Conservation (phyloP, 768 basidiomycete genomes). For the Stropharia rugosoannulata region DNA sequence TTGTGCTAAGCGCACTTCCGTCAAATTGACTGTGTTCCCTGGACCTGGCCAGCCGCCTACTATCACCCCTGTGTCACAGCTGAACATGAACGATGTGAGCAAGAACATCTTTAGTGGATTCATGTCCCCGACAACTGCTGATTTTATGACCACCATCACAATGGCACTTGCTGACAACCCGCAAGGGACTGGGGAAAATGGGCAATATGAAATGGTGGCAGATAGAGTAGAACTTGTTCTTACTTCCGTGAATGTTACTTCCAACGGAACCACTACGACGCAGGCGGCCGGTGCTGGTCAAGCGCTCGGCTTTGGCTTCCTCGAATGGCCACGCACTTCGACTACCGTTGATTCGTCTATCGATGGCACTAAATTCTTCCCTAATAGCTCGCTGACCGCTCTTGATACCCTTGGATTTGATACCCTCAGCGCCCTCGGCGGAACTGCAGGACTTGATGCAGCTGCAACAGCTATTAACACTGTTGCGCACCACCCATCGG, state of each 20-base stretch:
- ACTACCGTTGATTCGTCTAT: constrained; percentile 27
- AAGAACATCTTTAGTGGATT: constrained; percentile 78
- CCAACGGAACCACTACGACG: constrained; percentile 26
- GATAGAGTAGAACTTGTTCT: constrained; percentile 82
- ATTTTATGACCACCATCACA: constrained; percentile 72
- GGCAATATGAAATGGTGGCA: constrained; percentile 81
- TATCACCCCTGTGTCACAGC: constrained; percentile 74
- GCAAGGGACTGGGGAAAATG: constrained; percentile 57
- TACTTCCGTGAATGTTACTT: constrained; percentile 53
- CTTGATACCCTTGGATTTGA: constrained; percentile 63
- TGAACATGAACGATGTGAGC: constrained; percentile 59
- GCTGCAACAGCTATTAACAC: constrained; percentile 45
- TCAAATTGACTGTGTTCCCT: constrained; percentile 81
- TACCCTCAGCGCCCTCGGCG: constrained; percentile 62
- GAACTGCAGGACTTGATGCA: constrained; percentile 33
- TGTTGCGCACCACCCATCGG: constrained; percentile 65
- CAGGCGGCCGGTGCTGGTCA: constrained; percentile 31
- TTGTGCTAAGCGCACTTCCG: constrained; percentile 77
- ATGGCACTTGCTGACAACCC: constrained; percentile 74
- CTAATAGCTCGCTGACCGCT: constrained; percentile 69
- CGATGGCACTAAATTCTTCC: constrained; percentile 61
- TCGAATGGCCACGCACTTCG: constrained; percentile 76
- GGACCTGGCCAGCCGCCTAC: constrained; percentile 62
- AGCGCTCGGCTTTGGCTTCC: constrained; percentile 74
- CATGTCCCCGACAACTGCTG: constrained; percentile 68